Percentiles rank a stretch among this genome's conserved stretches.
phyloP scores from a whole-genome alignment of 306 rosid genomes.

The Fragaria nilgerrensis region DNA sequence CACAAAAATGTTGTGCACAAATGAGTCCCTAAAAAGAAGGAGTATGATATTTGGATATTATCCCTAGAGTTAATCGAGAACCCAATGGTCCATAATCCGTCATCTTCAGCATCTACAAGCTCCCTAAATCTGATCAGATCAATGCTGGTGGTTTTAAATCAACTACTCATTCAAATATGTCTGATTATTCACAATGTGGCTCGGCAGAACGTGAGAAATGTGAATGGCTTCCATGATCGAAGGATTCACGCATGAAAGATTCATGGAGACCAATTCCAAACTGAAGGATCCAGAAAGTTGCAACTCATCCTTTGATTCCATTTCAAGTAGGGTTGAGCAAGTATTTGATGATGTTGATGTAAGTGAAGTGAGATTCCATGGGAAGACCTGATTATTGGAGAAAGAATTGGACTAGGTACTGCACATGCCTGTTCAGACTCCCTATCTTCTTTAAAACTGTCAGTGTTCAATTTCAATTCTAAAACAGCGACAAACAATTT shows the following conservation, averaged over 20 bases:
- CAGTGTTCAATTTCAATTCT: neutral
- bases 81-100: conserved; percentile 58
- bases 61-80: conserved; percentile 47
- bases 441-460: conserved; percentile 4
- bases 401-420: conserved; percentile 96
- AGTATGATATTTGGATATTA: conserved; percentile 37
- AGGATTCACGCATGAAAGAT: conserved; percentile 58
- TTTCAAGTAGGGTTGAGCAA: conserved; percentile 56
- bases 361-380: conserved; percentile 92
- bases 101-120: conserved; percentile 57
- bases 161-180: conserved; percentile 37
- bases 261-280: conserved; percentile 57
- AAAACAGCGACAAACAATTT: neutral
- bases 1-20: conserved; percentile 63
- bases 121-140: conserved; percentile 47
- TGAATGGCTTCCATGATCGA: conserved; percentile 40
- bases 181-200: conserved; percentile 34
- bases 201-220: conserved; percentile 38
- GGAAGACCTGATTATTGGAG: conserved; percentile 92
- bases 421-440: conserved; percentile 24
- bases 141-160: conserved; percentile 42
- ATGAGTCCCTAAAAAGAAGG: conserved; percentile 73
- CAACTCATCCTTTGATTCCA: conserved; percentile 49
- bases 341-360: conserved; percentile 91
- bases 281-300: conserved; percentile 60